These are phyloP conservation scores for Trichophyton benhamiae DNA, from an alignment of 2,329 filamentous ascomycete species.

Conservation along the genomic window DNA sequence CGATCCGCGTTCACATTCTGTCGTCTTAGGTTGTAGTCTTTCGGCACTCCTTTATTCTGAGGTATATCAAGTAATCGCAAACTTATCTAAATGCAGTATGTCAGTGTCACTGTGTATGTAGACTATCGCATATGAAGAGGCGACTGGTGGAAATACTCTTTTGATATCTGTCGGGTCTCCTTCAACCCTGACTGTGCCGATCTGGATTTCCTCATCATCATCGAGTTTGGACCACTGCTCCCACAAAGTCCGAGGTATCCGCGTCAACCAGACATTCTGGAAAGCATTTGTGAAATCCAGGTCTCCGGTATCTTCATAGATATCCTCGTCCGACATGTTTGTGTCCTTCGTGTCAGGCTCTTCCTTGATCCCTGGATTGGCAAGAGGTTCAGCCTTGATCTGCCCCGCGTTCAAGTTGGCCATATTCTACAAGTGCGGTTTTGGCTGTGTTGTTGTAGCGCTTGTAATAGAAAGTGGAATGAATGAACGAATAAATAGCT, in stretches of 20 bases:
- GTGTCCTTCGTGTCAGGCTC: constrained; percentile 31
- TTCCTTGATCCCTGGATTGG: constrained; percentile 27
- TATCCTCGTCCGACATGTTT: constrained; percentile 48
- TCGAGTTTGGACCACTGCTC: constrained; percentile 64
- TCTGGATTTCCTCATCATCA: constrained; percentile 68
- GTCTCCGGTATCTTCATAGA: constrained; percentile 57
- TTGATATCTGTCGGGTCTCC: constrained; percentile 44
- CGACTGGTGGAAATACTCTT: constrained; percentile 23
- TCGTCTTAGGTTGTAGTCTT: constrained; percentile 73
- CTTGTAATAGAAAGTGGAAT: neutral
- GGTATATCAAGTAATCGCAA: constrained; percentile 55
- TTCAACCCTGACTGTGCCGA: constrained; percentile 58
- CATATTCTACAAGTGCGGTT: neutral
- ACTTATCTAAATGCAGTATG: constrained; percentile 45
- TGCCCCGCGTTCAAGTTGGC: constrained; percentile 3
- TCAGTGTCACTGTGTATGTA: neutral
- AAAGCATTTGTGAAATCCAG: constrained; percentile 43
- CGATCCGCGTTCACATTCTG: constrained; percentile 41
- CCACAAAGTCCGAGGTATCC: constrained; percentile 69
- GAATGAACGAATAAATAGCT: neutral
- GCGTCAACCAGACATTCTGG: constrained; percentile 55
- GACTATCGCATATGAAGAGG: neutral
- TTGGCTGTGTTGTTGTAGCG: neutral
- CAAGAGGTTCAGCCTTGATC: constrained; percentile 33
- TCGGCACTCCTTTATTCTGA: constrained; percentile 63